Evolutionary conservation across 1,139 yeast species (phyloP).

Genomic region (Saccharomycopsis hybrid): DNA sequence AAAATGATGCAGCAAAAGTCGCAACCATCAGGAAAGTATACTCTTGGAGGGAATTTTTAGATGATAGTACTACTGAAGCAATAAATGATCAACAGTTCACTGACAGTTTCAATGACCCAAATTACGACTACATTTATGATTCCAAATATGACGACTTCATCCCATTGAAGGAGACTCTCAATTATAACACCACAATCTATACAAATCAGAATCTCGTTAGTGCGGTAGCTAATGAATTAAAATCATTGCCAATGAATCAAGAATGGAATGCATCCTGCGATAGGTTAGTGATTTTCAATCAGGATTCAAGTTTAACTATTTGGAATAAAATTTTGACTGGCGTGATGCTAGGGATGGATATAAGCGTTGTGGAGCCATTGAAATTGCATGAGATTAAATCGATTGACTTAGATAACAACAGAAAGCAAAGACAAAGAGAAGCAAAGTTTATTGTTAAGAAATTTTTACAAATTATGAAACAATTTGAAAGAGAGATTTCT

Average conservation of each 20-base stretch:
- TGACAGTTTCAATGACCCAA: constrained; percentile 24
- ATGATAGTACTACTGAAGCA: too few relatives aligned
- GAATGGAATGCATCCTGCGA: constrained; percentile 28
- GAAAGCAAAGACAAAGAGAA: constrained; percentile 6
- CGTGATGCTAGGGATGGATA: constrained; percentile 3
- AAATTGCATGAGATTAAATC: constrained; percentile 6
- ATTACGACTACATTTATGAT: constrained; percentile 25
- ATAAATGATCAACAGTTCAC: too few relatives aligned
- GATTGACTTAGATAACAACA: constrained; percentile 9
- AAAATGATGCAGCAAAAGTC: constrained; percentile 17
- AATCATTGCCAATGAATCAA: constrained; percentile 47
- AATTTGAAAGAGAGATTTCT: too few relatives aligned
- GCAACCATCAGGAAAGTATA: too few relatives aligned
- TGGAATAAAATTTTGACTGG: constrained; percentile 15
- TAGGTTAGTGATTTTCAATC: constrained; percentile 28
- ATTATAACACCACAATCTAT: constrained; percentile 33
- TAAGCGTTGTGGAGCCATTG: constrained; percentile 17
- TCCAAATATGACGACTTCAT: constrained; percentile 13
- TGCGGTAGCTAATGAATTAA: constrained; percentile 54
- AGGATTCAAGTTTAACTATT: constrained; percentile 23
- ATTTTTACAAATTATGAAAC: background rate
- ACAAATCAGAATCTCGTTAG: constrained; percentile 60
- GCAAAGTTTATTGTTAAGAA: constrained; percentile 1
- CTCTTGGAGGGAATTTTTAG: too few relatives aligned
- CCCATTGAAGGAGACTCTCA: constrained; percentile 32